Evolutionary conservation across 2,329 filamentous ascomycete species (phyloP), one percentile per base, ranked within the genome.

Genomic region (Penicillium sclerotiorum): DNA sequence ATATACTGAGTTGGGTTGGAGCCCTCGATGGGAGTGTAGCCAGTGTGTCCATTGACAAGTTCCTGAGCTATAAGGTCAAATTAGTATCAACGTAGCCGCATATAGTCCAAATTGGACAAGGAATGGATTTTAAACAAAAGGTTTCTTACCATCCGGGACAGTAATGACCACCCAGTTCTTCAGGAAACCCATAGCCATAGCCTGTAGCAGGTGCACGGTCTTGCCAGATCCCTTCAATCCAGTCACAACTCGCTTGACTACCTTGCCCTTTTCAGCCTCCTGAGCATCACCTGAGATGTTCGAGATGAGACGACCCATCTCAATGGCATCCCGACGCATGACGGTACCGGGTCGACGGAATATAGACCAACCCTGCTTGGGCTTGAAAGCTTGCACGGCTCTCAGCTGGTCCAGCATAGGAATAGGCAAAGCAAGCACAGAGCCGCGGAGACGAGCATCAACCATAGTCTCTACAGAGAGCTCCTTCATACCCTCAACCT

Each of bases 121-220:
- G n/a, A n/a, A 37, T 13, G 0, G 21, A 43, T 22, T 37, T 22
- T 8, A 11, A 15, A 23, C 5, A 17, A n/a, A n/a, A n/a, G n/a
- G n/a, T n/a, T n/a, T 12, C 79, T 62, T 78, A 95, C 92, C 88
- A 75, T 99, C 91, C 30, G 94, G 92, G 44, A 97, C 80, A 65
- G 89, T 87, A 50, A 99, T 80, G 39, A 97, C 91, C 37, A 96
- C 80, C 90, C 92, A 97, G 22, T 88, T 81, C 69, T 90, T 90
- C 64, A 92, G 69, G 58, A 93, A 85, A 1, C 84, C 93, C 72
- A 92, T 86, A 15, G 88, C 78, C 81, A 95, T 84, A 32, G 88
- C 88, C 74, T 97, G 92, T 38, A 96, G 77, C 63, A 95, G 72
- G 63, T 95, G 74, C 61, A 94, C 84, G 68, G 89, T 96, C 82